A percentile compares a stretch with the other conserved stretches of the same genome.
Evolutionary conservation across 1,284 basidiomycete genomes (phyloP).

Genomic region (Cystobasidium pallidum): DNA sequence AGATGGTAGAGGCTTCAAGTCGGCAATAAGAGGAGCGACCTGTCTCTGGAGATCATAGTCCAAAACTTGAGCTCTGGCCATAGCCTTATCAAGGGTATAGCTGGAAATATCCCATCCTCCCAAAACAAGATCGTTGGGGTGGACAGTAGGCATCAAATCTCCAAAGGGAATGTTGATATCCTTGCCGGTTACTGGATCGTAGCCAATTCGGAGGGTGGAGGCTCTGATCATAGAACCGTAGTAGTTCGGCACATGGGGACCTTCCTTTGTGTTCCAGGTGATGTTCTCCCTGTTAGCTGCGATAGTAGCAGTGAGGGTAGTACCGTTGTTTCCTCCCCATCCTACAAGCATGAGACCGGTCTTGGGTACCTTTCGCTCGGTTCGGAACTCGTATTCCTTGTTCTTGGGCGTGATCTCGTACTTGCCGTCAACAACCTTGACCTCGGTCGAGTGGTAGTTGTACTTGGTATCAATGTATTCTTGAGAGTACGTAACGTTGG

Average conservation of each 20-base stretch:
- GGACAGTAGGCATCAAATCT: slow-evolving; percentile 95
- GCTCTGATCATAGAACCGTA: slow-evolving; percentile 83
- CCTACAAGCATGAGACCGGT: slow-evolving; percentile 98
- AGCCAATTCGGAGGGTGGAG: slow-evolving; percentile 89
- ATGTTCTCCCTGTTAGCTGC: slow-evolving; percentile 96
- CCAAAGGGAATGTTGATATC: slow-evolving; percentile 91
- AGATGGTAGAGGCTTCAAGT: slow-evolving; percentile 84
- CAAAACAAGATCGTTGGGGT: slow-evolving; percentile 96
- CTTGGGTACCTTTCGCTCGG: slow-evolving; percentile 80
- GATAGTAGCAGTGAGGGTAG: slow-evolving; percentile 90
- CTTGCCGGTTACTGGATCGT: slow-evolving; percentile 79
- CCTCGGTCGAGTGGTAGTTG: slow-evolving; percentile 77
- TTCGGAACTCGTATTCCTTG: slow-evolving; percentile 87
- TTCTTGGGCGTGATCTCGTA: slow-evolving; percentile 73
- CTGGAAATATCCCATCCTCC: slow-evolving; percentile 98
- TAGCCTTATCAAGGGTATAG: slow-evolving; percentile 82
- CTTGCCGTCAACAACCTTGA: slow-evolving; percentile 69
- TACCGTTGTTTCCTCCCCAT: slow-evolving; percentile 95
- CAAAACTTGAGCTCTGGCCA: slow-evolving; percentile 90
- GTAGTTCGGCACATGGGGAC: slow-evolving; percentile 93
- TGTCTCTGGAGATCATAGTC: slow-evolving; percentile 98
- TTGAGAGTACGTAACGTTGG: slow-evolving; percentile 77
- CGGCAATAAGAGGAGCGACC: slow-evolving; percentile 81
- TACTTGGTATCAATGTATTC: slow-evolving; percentile 82
- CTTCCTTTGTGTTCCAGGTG: slow-evolving; percentile 91